A percentile compares a stretch with the other conserved stretches of the same genome.
Evolutionary conservation across 306 rosid species (phyloP).

Genomic region (Vigna trinervia): DNA sequence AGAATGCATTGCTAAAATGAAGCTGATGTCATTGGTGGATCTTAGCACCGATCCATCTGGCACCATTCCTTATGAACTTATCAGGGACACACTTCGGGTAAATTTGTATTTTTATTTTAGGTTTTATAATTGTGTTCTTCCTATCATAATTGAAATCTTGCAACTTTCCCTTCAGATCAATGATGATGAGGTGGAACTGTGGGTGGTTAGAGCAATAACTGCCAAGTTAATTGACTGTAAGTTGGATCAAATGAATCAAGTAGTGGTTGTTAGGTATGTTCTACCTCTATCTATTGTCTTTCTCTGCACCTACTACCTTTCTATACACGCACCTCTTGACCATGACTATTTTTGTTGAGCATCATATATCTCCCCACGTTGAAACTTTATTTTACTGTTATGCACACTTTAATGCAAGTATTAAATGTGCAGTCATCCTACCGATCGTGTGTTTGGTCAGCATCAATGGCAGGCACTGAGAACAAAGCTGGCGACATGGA

Average conservation of each 20-base stretch:
- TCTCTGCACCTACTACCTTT: neutral
- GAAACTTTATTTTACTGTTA: neutral
- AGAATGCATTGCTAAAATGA: conserved; percentile 85
- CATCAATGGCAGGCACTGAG: conserved; percentile 85
- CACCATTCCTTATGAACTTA: conserved; percentile 75
- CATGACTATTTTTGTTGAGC: conserved; percentile 2
- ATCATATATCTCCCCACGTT: neutral
- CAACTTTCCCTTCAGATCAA: conserved; percentile 61
- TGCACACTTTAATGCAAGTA: conserved; percentile 25
- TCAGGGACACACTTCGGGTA: conserved; percentile 85
- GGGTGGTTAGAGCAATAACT: conserved; percentile 92
- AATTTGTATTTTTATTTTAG: conserved; percentile 36
- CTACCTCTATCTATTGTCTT: neutral
- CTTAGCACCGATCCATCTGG: conserved; percentile 78
- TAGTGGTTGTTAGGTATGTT: conserved; percentile 79
- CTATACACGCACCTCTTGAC: conserved; percentile 17
- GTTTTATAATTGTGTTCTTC: conserved; percentile 13
- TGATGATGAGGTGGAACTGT: conserved; percentile 84
- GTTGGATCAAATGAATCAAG: conserved; percentile 97
- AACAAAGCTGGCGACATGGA: conserved; percentile 81
- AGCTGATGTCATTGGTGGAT: conserved; percentile 87
- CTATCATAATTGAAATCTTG: conserved; percentile 15
- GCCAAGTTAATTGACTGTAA: conserved; percentile 88
- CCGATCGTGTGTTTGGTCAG: conserved; percentile 77
- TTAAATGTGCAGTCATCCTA: conserved; percentile 71